phyloP scores from a whole-genome alignment of 805 yeast genomes.

The Pichia insulana region DNA sequence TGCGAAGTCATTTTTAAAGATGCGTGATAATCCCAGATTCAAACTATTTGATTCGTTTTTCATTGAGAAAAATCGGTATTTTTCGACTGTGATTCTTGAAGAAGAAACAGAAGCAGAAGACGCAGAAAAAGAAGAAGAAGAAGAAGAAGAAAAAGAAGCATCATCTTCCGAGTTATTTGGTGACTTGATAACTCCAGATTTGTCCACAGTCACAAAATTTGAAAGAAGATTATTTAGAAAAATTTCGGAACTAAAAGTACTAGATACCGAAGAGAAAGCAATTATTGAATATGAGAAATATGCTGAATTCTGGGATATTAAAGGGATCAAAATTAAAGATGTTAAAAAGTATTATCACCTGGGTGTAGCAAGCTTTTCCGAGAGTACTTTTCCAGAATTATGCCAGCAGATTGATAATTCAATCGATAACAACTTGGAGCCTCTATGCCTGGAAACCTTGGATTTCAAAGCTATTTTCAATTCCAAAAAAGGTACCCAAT shows the following conservation, averaged over 20 bases:
- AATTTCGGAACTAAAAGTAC: slow-evolving; percentile 1
- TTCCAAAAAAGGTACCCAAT: too few relatives aligned
- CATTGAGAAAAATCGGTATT: background rate
- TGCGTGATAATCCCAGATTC: background rate
- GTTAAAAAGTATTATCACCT: slow-evolving; percentile 2
- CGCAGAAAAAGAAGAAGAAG: background rate
- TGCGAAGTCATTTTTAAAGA: slow-evolving; percentile 5
- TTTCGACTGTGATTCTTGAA: background rate
- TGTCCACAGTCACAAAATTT: slow-evolving; percentile 9
- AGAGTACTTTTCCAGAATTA: background rate
- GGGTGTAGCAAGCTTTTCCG: too few relatives aligned
- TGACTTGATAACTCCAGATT: slow-evolving; percentile 6
- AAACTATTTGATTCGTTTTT: slow-evolving; percentile 1
- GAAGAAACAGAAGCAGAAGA: background rate
- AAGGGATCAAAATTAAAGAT: background rate
- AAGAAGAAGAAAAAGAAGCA: background rate
- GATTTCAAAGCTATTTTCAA: too few relatives aligned
- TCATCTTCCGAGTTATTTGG: background rate
- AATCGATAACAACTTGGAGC: too few relatives aligned
- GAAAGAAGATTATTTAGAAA: slow-evolving; percentile 5
- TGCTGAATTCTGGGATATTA: slow-evolving; percentile 1
- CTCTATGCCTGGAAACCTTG: too few relatives aligned
- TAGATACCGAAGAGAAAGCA: slow-evolving; percentile 3
- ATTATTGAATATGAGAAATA: background rate
- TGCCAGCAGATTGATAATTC: background rate